Conservation (phyloP, 2,329 filamentous ascomycete genomes). For the Malbranchea zuffiana region DNA sequence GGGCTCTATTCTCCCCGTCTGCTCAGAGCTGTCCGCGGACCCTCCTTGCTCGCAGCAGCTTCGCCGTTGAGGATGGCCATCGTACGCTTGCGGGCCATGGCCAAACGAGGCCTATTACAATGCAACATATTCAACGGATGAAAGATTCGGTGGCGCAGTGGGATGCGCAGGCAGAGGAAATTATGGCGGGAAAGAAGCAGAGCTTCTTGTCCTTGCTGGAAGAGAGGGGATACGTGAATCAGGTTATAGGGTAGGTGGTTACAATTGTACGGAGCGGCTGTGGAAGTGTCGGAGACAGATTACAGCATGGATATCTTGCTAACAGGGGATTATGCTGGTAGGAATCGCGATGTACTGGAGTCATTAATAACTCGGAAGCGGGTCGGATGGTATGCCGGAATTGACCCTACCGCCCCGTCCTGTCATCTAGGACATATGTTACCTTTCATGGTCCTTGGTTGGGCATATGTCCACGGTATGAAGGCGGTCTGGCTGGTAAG, state of each 20-base stretch:
- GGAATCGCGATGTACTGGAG: constrained; percentile 35
- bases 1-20: too few relatives aligned
- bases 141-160: constrained; percentile 33
- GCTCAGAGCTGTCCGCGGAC: too few relatives aligned
- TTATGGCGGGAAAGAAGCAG: constrained; percentile 34
- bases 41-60: background rate
- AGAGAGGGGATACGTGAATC: constrained; percentile 37
- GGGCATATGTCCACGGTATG: constrained; percentile 40
- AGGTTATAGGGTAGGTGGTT: constrained; percentile 32
- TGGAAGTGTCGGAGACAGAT: background rate
- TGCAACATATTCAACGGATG: constrained; percentile 27
- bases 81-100: too few relatives aligned
- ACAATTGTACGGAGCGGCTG: too few relatives aligned
- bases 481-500: constrained; percentile 36
- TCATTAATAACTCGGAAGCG: constrained; percentile 36
- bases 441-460: constrained; percentile 41
- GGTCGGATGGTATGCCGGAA: constrained; percentile 38
- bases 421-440: constrained; percentile 42
- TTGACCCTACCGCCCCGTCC: constrained; percentile 41
- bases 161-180: constrained; percentile 31
- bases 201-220: constrained; percentile 36
- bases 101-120: constrained; percentile 28
- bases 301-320: background rate
- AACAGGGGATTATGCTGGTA: constrained; percentile 13
- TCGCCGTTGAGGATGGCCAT: too few relatives aligned